Base-by-base conservation (phyloP, 2,329 filamentous ascomycete species). In the Purpureocillium lavendulum region DNA sequence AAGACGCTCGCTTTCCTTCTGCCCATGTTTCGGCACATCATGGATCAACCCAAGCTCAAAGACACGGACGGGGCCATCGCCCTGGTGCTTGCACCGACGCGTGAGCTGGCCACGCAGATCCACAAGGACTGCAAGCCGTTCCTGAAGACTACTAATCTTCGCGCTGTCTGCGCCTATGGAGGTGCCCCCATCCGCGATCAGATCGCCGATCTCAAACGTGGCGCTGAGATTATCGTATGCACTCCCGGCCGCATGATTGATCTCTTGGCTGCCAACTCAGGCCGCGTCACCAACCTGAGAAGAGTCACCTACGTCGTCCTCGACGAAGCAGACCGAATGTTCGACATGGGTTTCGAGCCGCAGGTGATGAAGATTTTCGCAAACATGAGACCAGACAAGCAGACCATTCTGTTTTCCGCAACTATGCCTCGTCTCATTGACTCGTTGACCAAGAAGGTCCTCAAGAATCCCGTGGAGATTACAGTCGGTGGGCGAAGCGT, bases 281-380 rank as follows among this genome's bases (percentile, higher is more conserved):
- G 90, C n/a, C 80, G 89, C 46, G 89, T 97, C 9, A 94, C 90
- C 11, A 97, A 94, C 54, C 71, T 98, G 41, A 80, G 77, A 49
- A 77, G 92, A 46, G 87, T 95, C 11, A 92, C 87, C 0, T 98
- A 97, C 58, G 80, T 96, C 17, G 92, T 98, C 10, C 76, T 98
- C 30, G 92, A 98, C 57, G 92, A 98, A 65, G 92, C 92, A 35
- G 92, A 98, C 62, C 84, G 92, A 45, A 97, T 98, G 92, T 96
- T 97, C 58, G 92, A 98, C 60, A 97, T 98, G 92, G 92, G 92
- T 12, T 98, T 98, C 56, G 90, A 95, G 63, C 90, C 92, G 2
- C 92, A 98, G 60, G 89, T 98, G 39, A 92, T 92, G 79, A 96
- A 94, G 62, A 92, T 98, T 42, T 81, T 97, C 57, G 80, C 80